A percentile compares a stretch with the other conserved stretches of the same genome.
These are phyloP conservation scores for Trichoderma breve DNA, from an alignment of 2,329 filamentous ascomycete species.

Conservation along the genomic window DNA sequence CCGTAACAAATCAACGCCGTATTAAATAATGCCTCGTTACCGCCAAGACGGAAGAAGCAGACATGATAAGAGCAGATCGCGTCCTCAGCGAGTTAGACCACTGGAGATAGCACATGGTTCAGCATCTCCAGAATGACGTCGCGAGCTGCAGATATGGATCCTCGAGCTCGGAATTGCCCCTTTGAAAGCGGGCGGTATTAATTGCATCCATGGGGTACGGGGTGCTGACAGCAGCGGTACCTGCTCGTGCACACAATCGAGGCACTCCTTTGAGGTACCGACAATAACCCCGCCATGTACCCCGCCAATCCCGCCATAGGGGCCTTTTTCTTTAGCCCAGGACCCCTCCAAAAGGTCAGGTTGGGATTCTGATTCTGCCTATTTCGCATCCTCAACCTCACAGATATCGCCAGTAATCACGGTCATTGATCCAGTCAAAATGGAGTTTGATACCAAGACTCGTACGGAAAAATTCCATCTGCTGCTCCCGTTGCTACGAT, in stretches of 20 bases:
- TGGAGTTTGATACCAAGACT: slow-evolving; percentile 74
- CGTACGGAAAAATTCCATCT: slow-evolving; percentile 45
- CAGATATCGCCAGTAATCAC: not conserved
- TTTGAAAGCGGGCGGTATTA: not conserved
- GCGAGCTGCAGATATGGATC: not conserved
- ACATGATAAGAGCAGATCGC: not conserved
- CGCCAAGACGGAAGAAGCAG: not conserved
- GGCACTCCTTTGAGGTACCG: not conserved
- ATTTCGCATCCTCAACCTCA: not conserved
- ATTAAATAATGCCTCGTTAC: not conserved
- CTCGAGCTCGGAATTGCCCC: slow-evolving; percentile 16
- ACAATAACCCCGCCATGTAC: slow-evolving; percentile 3
- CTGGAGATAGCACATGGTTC: not conserved
- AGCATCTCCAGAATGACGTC: slow-evolving; percentile 8
- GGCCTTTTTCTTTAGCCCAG: not conserved
- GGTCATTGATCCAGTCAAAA: slow-evolving; percentile 34
- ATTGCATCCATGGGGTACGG: not conserved
- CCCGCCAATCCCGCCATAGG: slow-evolving; percentile 15
- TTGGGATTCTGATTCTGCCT: not conserved
- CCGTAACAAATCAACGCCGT: not conserved
- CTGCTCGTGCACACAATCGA: not conserved
- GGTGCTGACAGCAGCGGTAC: not conserved
- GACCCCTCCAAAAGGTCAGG: slow-evolving; percentile 1
- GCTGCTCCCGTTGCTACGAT: slow-evolving; percentile 7
- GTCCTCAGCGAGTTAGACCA: not conserved